Evolutionary conservation across 2,329 filamentous ascomycete species (phyloP).

Genomic region (Torrubiellomyces zombiae): DNA sequence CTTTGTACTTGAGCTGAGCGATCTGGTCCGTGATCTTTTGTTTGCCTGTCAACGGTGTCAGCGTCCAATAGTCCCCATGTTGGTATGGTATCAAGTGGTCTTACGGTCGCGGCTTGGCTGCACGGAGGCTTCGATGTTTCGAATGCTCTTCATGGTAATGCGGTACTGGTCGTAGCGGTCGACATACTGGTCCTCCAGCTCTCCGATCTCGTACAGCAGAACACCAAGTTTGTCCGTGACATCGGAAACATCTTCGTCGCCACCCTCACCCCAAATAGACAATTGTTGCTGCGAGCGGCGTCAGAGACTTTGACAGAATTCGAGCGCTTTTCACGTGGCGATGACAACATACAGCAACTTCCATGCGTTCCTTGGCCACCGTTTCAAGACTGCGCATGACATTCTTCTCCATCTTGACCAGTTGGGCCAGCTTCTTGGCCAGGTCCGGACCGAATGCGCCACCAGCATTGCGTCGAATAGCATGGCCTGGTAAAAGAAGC

Average conservation of each 20-base stretch:
- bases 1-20: conserved; percentile 98
- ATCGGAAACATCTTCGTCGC: conserved; percentile 95
- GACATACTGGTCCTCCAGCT: conserved; percentile 95
- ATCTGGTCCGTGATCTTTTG: conserved; percentile 99
- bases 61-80: not conserved
- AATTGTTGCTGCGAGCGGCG: conserved; percentile 81
- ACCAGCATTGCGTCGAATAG: conserved; percentile 55
- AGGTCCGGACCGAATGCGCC: conserved; percentile 73
- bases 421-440: conserved; percentile 90
- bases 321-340: no score
- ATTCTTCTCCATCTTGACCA: conserved; percentile 99
- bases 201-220: conserved; percentile 93
- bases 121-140: conserved; percentile 96
- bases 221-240: conserved; percentile 98
- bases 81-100: conserved; percentile 15
- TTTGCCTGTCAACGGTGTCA: conserved; percentile 50
- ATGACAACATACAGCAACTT: conserved; percentile 67
- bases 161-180: conserved; percentile 99
- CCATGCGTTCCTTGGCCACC: conserved; percentile 92
- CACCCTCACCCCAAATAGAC: conserved; percentile 88
- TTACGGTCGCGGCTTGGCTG: conserved; percentile 93
- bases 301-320: no score
- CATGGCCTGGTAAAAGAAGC: conserved; percentile 47
- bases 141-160: conserved; percentile 97
- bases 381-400: conserved; percentile 97